Evolutionary conservation across 1,284 basidiomycete genomes (phyloP).

Genomic region (Ceraceosorus guamensis): DNA sequence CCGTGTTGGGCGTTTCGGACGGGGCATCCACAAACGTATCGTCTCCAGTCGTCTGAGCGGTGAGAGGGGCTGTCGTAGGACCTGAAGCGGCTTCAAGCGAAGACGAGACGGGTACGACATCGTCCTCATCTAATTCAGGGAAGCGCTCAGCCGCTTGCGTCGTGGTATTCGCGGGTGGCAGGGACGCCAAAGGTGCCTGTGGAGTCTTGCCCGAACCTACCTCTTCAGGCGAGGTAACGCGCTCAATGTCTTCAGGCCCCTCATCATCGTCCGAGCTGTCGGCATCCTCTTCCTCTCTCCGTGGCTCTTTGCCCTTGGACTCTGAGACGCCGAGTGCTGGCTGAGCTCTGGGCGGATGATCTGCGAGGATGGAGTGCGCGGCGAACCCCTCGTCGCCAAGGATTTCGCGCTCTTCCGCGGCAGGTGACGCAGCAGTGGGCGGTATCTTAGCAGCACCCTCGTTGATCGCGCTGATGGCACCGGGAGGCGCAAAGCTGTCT

Average conservation of each 20-base stretch:
- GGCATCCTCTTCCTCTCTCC: slow-evolving; percentile 22
- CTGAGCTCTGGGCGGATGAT: too few relatives aligned
- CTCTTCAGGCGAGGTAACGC: slow-evolving; percentile 7
- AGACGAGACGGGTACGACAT: background rate
- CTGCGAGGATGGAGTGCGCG: slow-evolving; percentile 13
- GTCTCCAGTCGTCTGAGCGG: slow-evolving; percentile 7
- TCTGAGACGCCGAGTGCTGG: too few relatives aligned
- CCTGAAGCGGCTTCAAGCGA: background rate
- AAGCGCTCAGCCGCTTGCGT: slow-evolving; percentile 11
- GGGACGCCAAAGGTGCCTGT: slow-evolving; percentile 7
- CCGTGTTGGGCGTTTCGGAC: background rate
- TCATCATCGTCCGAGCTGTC: slow-evolving; percentile 34
- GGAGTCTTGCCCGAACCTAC: slow-evolving; percentile 1
- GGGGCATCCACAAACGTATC: slow-evolving; percentile 9
- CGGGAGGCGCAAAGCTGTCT: slow-evolving; percentile 47
- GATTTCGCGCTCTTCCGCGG: slow-evolving; percentile 45
- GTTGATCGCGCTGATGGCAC: slow-evolving; percentile 5
- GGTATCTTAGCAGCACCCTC: slow-evolving; percentile 16
- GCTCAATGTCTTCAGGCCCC: slow-evolving; percentile 32
- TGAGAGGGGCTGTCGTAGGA: background rate
- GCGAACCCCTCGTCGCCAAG: slow-evolving; percentile 57
- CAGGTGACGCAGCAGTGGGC: slow-evolving; percentile 17
- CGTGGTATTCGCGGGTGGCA: slow-evolving; percentile 1
- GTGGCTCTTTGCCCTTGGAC: slow-evolving; percentile 18
- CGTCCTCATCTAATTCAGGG: slow-evolving; percentile 14